Evolutionary conservation across 768 basidiomycete species (phyloP).

Genomic region (Sutorius australiensis): DNA sequence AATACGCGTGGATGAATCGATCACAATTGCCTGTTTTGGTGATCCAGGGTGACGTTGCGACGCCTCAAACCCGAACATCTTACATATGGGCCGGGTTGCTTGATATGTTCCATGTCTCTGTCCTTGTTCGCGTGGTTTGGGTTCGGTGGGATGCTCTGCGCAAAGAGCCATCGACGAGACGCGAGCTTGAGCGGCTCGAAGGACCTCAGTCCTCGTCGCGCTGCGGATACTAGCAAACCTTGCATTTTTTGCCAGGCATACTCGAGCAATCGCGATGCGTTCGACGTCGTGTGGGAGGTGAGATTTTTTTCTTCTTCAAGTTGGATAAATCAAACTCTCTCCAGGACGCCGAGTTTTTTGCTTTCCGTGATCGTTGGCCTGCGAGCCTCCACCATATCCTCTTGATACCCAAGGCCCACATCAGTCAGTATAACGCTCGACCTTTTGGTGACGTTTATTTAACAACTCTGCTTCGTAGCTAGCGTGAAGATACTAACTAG

Average conservation of each 20-base stretch:
- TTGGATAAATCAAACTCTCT: not conserved
- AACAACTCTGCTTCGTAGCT: slow-evolving; percentile 31
- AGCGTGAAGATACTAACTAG: slow-evolving; percentile 49
- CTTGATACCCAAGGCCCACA: slow-evolving; percentile 50
- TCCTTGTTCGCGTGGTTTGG: slow-evolving; percentile 12
- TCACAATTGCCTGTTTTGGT: slow-evolving; percentile 15
- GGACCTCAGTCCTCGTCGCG: not conserved
- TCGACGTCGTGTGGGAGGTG: slow-evolving; percentile 51
- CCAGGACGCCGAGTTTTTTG: slow-evolving; percentile 47
- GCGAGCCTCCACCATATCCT: slow-evolving; percentile 48
- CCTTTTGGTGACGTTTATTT: not conserved
- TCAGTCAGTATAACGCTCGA: slow-evolving; percentile 33
- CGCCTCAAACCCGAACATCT: not conserved
- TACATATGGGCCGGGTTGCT: no score
- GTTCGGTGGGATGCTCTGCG: not conserved
- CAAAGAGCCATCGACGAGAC: not conserved
- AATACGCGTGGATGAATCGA: not conserved
- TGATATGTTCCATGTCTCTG: not conserved
- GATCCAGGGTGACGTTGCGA: no score
- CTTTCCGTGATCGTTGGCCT: slow-evolving; percentile 50
- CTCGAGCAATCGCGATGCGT: slow-evolving; percentile 35
- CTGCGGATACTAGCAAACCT: not conserved
- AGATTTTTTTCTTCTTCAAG: not conserved
- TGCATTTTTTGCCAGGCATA: slow-evolving; percentile 44
- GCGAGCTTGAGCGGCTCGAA: not conserved